These are phyloP conservation scores for Phytophthora niederhauseri DNA, from an alignment of 352 stramenopile genomes.

Conservation along the genomic window DNA sequence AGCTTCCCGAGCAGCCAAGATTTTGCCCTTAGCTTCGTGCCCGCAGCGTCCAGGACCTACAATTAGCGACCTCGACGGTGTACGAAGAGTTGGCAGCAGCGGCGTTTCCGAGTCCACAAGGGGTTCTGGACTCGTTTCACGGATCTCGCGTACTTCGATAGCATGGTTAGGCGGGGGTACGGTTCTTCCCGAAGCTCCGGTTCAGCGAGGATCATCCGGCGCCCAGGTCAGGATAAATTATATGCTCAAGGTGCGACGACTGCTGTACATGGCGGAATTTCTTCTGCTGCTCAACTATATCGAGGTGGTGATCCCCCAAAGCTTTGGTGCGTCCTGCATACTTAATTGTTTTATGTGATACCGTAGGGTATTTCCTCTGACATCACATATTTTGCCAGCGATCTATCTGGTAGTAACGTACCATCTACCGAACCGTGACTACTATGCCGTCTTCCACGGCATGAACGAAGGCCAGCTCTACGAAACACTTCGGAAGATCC, in stretches of 20 bases:
- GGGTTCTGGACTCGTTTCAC: neutral
- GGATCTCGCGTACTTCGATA: neutral
- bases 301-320: neutral
- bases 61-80: no score
- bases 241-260: neutral
- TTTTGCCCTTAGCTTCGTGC: neutral
- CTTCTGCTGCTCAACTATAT: neutral
- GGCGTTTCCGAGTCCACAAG: neutral
- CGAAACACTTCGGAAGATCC: neutral
- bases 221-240: neutral
- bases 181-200: neutral
- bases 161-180: neutral
- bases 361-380: no score
- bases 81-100: no score
- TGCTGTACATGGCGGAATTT: neutral
- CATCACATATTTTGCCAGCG: neutral
- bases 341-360: no score
- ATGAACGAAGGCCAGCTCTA: conserved; percentile 2
- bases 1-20: neutral
- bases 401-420: conserved; percentile 9
- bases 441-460: neutral
- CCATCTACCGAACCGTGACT: conserved; percentile 20
- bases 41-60: neutral
- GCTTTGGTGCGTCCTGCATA: no score
- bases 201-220: neutral